These are phyloP conservation scores for Heliamphora exappendiculata DNA, from an alignment of 148 eudicot species.

Conservation along the genomic window DNA sequence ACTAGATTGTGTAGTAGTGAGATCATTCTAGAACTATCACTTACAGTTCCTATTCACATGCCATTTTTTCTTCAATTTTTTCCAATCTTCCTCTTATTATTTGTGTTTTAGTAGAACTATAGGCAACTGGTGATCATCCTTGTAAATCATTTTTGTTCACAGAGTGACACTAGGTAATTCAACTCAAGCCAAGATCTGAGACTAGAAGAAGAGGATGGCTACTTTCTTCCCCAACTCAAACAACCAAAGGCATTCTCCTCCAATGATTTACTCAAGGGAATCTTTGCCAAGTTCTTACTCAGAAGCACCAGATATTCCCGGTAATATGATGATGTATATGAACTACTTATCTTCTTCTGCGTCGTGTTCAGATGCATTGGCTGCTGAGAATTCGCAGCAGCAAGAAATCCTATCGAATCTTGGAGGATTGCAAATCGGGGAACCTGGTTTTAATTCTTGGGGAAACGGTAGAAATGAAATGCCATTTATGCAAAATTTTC, in stretches of 20 bases:
- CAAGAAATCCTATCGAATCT: conserved; percentile 24
- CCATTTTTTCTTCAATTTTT: neutral
- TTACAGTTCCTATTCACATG: neutral
- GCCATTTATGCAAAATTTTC: conserved; percentile 27
- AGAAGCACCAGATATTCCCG: conserved; percentile 20
- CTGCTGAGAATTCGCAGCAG: conserved; percentile 21
- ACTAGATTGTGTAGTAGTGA: neutral
- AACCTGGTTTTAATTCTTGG: conserved; percentile 24
- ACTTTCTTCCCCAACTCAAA: conserved; percentile 32
- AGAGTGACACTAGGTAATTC: conserved; percentile 2
- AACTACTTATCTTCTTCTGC: conserved; percentile 37
- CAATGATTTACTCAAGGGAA: conserved; percentile 26
- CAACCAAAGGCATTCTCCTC: conserved; percentile 25
- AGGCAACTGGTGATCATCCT: conserved; percentile 3
- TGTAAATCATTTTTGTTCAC: neutral
- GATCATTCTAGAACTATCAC: neutral
- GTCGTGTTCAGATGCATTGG: conserved; percentile 18
- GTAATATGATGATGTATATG: conserved; percentile 40
- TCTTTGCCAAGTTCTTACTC: conserved; percentile 25
- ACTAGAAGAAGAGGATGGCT: conserved; percentile 20
- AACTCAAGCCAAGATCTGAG: neutral
- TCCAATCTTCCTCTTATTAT: too few relatives aligned
- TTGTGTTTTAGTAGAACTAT: neutral
- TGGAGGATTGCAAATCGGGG: conserved; percentile 18
- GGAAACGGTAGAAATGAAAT: conserved; percentile 29